A percentile compares a stretch with the other conserved stretches of the same genome.
phyloP scores from a whole-genome alignment of 768 basidiomycete species.

The Pholiota molesta region DNA sequence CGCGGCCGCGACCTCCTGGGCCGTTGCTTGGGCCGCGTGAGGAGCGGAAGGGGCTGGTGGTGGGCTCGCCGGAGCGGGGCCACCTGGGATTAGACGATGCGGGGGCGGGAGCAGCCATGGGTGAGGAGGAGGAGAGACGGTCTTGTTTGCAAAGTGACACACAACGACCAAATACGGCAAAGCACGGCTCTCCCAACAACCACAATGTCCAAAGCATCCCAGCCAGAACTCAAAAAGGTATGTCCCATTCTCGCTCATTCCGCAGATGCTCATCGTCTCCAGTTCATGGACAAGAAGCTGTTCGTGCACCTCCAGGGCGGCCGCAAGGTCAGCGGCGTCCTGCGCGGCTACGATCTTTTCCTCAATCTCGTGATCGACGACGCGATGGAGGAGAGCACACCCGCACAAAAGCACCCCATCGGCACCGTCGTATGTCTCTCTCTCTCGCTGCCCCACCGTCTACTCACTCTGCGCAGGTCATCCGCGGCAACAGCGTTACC shows the following conservation, averaged over 20 bases:
- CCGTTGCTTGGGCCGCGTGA: background rate
- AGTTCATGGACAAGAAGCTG: constrained; percentile 99
- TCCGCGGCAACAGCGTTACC: constrained; percentile 95
- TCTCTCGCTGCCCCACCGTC: constrained; percentile 4
- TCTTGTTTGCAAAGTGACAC: constrained; percentile 17
- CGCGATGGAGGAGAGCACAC: constrained; percentile 87
- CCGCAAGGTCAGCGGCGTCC: constrained; percentile 91
- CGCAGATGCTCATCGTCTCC: constrained; percentile 1
- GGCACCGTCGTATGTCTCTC: constrained; percentile 81
- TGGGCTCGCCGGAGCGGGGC: background rate
- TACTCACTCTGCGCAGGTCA: constrained; percentile 60
- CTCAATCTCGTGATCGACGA: constrained; percentile 98
- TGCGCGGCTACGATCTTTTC: constrained; percentile 98
- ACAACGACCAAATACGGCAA: constrained; percentile 41
- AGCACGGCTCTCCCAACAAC: constrained; percentile 18
- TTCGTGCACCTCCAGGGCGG: constrained; percentile 94
- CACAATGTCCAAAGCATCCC: constrained; percentile 89
- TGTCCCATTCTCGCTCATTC: background rate
- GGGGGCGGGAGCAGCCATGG: background rate
- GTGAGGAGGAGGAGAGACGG: background rate
- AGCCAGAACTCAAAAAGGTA: constrained; percentile 99
- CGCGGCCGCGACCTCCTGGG: too few relatives aligned
- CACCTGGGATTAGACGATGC: background rate
- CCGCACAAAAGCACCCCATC: constrained; percentile 87
- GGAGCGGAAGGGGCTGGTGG: background rate